These are phyloP conservation scores for Dovyalis caffra DNA, from an alignment of 345 rosid genomes.

Conservation along the genomic window DNA sequence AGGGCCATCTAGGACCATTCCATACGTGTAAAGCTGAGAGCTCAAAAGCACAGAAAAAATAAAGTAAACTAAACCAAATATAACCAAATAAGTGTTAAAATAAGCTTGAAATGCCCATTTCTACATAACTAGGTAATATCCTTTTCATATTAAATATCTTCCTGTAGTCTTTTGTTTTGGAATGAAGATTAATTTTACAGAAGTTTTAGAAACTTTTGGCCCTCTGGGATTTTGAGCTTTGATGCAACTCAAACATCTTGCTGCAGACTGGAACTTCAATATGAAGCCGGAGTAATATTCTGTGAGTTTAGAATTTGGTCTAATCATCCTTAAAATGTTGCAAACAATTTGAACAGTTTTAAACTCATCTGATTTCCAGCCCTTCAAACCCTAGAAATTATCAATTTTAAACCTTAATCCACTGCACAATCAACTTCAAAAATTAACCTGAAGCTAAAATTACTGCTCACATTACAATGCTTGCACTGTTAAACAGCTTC, in stretches of 20 bases:
- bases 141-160: neutral
- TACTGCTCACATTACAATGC: too few relatives aligned
- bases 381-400: too few relatives aligned
- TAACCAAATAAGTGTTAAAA: neutral
- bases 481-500: too few relatives aligned
- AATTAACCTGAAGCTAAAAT: neutral
- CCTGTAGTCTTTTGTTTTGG: neutral
- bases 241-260: neutral
- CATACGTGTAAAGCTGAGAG: neutral
- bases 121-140: too few relatives aligned
- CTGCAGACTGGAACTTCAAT: too few relatives aligned
- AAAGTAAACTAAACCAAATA: neutral
- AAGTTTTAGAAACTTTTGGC: neutral
- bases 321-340: too few relatives aligned
- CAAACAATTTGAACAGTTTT: too few relatives aligned
- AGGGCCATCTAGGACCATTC: neutral
- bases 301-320: too few relatives aligned
- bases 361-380: neutral
- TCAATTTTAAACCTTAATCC: too few relatives aligned
- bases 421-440: too few relatives aligned
- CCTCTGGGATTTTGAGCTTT: neutral
- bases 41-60: neutral
- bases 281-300: too few relatives aligned
- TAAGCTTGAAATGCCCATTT: too few relatives aligned
- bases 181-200: neutral